Conservation (phyloP, 257 asterid genomes). For the Eustoma russellianum region DNA sequence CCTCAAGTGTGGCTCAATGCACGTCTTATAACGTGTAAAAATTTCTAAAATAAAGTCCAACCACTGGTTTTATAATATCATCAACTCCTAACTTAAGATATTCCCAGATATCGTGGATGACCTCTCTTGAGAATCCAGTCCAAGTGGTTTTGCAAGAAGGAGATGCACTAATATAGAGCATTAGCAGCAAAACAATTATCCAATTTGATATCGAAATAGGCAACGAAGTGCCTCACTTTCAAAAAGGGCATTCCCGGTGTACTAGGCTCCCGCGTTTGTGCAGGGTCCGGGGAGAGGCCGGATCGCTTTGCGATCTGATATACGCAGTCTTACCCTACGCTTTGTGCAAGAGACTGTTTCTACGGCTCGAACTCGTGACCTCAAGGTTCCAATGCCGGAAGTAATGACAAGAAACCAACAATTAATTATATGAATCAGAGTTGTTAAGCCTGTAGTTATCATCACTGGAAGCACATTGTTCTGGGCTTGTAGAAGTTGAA, state of each 20-base stretch:
- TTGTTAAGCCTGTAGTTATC: conserved; percentile 40
- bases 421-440: conserved; percentile 29
- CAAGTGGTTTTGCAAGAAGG: conserved; percentile 12
- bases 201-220: conserved; percentile 15
- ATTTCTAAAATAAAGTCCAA: too few species aligned
- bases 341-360: too few species aligned
- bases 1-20: too few species aligned
- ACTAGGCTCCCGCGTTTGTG: too few species aligned
- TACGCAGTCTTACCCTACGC: too few species aligned
- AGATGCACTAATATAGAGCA: conserved; percentile 7
- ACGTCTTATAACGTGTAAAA: too few species aligned
- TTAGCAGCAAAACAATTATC: conserved; percentile 20
- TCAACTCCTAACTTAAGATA: conserved; percentile 10
- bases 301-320: too few species aligned
- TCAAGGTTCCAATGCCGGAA: too few species aligned
- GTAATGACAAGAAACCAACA: conserved; percentile 35
- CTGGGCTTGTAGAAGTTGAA: conserved; percentile 42
- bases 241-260: conserved; percentile 17
- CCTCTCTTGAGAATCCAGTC: conserved; percentile 11
- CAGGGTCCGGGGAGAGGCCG: too few species aligned
- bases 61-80: too few species aligned
- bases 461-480: conserved; percentile 52
- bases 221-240: conserved; percentile 28
- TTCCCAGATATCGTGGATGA: not conserved
- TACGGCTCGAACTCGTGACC: too few species aligned